Percentiles rank a stretch among this genome's conserved stretches.
Evolutionary conservation across 495 filamentous ascomycete species (phyloP).

Genomic region (Aspergillus asperescens): DNA sequence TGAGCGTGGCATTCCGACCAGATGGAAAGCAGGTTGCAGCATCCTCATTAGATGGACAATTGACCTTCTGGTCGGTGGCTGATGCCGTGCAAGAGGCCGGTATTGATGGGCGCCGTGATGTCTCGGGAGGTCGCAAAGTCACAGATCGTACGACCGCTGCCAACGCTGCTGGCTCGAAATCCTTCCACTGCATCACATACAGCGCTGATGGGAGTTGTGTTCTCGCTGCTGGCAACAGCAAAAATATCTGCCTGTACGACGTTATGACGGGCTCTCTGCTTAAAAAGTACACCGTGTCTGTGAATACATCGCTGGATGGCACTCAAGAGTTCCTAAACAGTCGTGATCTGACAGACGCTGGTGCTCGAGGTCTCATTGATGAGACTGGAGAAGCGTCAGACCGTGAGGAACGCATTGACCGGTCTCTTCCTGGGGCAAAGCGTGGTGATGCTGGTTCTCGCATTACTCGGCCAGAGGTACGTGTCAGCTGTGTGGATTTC

Average conservation of each 20-base stretch:
- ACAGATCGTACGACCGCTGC: slow-evolving; percentile 85
- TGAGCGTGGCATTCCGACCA: slow-evolving; percentile 80
- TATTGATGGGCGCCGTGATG: slow-evolving; percentile 82
- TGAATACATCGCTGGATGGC: slow-evolving; percentile 89
- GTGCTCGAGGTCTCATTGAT: slow-evolving; percentile 75
- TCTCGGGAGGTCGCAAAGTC: slow-evolving; percentile 85
- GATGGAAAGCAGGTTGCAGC: slow-evolving; percentile 89
- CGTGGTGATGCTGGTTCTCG: slow-evolving; percentile 77
- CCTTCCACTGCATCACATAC: slow-evolving; percentile 81
- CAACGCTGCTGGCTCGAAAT: slow-evolving; percentile 82
- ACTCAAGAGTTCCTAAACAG: slow-evolving; percentile 97
- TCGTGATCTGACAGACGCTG: slow-evolving; percentile 82
- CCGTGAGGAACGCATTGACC: slow-evolving; percentile 76
- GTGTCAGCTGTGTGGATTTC: slow-evolving; percentile 82
- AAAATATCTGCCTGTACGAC: slow-evolving; percentile 95
- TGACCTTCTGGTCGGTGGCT: slow-evolving; percentile 90
- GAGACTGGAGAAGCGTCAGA: slow-evolving; percentile 85
- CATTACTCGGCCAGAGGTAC: slow-evolving; percentile 71
- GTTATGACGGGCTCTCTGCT: slow-evolving; percentile 81
- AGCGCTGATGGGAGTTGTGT: slow-evolving; percentile 87
- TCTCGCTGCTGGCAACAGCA: slow-evolving; percentile 88
- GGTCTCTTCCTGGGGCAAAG: slow-evolving; percentile 79
- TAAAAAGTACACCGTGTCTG: slow-evolving; percentile 88
- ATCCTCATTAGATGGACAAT: slow-evolving; percentile 85
- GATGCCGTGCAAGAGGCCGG: slow-evolving; percentile 77